Base-by-base conservation (phyloP, 768 basidiomycete species). In the Cytidiella melzeri region DNA sequence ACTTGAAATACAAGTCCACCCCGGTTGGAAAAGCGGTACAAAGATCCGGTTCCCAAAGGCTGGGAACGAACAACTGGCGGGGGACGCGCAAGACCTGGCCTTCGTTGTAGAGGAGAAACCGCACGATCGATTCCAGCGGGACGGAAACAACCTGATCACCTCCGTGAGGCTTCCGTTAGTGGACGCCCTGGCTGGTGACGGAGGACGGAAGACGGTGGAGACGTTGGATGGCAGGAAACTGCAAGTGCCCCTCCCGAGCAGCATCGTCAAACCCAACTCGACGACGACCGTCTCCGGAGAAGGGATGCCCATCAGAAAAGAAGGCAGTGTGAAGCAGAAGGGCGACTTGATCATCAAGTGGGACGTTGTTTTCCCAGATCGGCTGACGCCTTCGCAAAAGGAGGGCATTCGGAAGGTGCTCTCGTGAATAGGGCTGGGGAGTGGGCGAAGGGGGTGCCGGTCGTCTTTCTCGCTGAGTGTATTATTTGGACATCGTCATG, bases 71-170 rank as follows among this genome's bases (percentile, higher is more conserved):
- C 73, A 76, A 45, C 62, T 70, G 11, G 64, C 53, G 27, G 84
- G 86, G 10, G 84, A 84, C 41, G 64, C 86, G 12, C 92, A 93
- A 60, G 91, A 94, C 64, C 76, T 99, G n/a, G 93, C 93, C 26
- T 97, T 99, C 62, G 81, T 95, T 41, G 81, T 96, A n/a, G 94
- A 96, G 66, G 92, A 97, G 69, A 97, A 95, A 68, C 83, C 85
- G 7, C 90, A 98, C 65, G 66, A 75, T 0, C 64, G 73, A 15
- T 96, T 90, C 67, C 76, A 70, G 51, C 77, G 94, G 20, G 83
- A 87, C 6, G 91, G 86, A 26, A 87, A 95, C 68, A 83, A 96
- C 64, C 77, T 97, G 41, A 61, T 77, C 39, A 75, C 76, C 50
- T 72, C 63, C 18, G 48, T 87, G 37, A 71, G 75, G 54, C 69